These are phyloP conservation scores for Macrocybe gigantea DNA, from an alignment of 768 basidiomycete genomes.

Conservation along the genomic window DNA sequence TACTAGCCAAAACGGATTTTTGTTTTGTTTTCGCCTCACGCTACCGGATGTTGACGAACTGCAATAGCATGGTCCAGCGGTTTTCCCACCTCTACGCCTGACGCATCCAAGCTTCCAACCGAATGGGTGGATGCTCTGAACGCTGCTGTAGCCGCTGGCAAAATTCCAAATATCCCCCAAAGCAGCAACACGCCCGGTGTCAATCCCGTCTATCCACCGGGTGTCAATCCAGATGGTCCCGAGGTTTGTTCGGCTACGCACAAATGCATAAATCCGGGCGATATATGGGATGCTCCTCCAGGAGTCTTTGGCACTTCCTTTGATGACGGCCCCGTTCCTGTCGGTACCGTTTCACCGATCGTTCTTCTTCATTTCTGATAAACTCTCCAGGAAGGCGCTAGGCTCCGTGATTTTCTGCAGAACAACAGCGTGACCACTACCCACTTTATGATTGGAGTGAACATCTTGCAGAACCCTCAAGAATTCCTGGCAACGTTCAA, in stretches of 20 bases:
- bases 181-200: slow-evolving; percentile 30
- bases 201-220: slow-evolving; percentile 41
- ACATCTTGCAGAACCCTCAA: slow-evolving; percentile 55
- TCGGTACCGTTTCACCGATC: slow-evolving; percentile 13
- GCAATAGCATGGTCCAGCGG: slow-evolving; percentile 51
- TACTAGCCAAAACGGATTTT: slow-evolving; percentile 18
- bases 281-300: slow-evolving; percentile 73
- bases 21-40: neutral
- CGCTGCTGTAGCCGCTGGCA: slow-evolving; percentile 58
- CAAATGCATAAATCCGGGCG: slow-evolving; percentile 55
- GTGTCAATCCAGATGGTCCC: slow-evolving; percentile 36
- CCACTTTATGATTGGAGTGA: slow-evolving; percentile 86
- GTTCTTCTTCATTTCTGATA: slow-evolving; percentile 2
- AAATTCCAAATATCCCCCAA: slow-evolving; percentile 64
- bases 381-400: slow-evolving; percentile 26
- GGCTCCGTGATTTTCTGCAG: slow-evolving; percentile 62
- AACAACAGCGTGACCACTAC: slow-evolving; percentile 67
- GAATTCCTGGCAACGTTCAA: slow-evolving; percentile 51
- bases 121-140: slow-evolving; percentile 71
- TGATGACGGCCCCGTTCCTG: slow-evolving; percentile 72
- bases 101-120: slow-evolving; percentile 47
- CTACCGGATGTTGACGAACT: neutral
- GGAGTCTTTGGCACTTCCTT: slow-evolving; percentile 64
- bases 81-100: slow-evolving; percentile 51
- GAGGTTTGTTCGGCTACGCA: slow-evolving; percentile 74